Base-by-base conservation (phyloP, 2,329 filamentous ascomycete species). In the Zopfia rhizophila region DNA sequence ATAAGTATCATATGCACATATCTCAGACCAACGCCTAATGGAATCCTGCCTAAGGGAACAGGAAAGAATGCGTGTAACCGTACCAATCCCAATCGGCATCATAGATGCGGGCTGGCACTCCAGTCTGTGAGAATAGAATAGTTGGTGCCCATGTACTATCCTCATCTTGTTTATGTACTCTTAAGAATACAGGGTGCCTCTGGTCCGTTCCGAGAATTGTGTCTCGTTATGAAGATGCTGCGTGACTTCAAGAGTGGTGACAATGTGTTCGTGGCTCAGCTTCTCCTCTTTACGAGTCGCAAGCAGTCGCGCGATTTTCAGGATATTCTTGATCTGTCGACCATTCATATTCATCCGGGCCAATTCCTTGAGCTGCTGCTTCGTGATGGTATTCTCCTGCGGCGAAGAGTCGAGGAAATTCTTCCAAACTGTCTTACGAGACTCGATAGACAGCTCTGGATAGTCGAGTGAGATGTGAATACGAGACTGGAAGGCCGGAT, bases 381-480 rank as follows among this genome's bases (percentile, higher is more conserved):
- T 57, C 7, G 56, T 63, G 48, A 75, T 66, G 28, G 48, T 53
- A 47, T 74, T 68, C 25, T 53, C 51, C 28, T 61, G 57, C 3
- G 46, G 39, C 1, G 53, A 53, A 7, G 54, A 52, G 5, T 56
- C 55, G 14, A 79, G 55, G 63, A 79, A 79, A 45, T 77, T 78
- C 28, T 65, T 53, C 78, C 78, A 79, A 25, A 79, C 68, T 12
- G 66, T 72, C 17, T 66, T 65, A 5, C 75, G 65, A 2, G 72
- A 72, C 1, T 62, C 48, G 4, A 47, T 46, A 18, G 70, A 71
- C 7, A 78, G 68, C 13, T 77, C 72, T 5, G 71, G 63, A 51
- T 79, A 79, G 13, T 72, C 73, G 47, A 71, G 70, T 6, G 59
- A 64, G 48, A 77, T 72, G 55, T 75, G 77, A 30, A 80, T 78